Conservation (phyloP, 192 early-diverging fungal species). For the Chytriomyces sp. region DNA sequence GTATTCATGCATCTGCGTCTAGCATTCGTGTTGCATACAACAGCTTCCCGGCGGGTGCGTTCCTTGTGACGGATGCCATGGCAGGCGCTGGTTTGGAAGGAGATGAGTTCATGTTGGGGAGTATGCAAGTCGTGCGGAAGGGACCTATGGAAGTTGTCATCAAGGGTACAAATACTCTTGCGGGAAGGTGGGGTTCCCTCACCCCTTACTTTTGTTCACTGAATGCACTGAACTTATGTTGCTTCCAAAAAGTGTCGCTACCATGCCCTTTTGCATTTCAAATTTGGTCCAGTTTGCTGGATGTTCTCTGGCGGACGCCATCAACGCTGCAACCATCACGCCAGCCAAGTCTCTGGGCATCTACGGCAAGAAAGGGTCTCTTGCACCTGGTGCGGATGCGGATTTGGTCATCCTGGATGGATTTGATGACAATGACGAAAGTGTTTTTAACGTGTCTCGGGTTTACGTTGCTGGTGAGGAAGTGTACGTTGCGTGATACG, state of each 20-base stretch:
- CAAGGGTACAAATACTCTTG: slow-evolving; percentile 7
- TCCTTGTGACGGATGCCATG: slow-evolving; percentile 83
- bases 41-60: slow-evolving; percentile 71
- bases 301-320: slow-evolving; percentile 6
- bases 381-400: slow-evolving; percentile 1
- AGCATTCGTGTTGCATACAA: slow-evolving; percentile 75
- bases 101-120: slow-evolving; percentile 18
- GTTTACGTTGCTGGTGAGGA: slow-evolving; percentile 16
- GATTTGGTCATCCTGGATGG: slow-evolving; percentile 10
- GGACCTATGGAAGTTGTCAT: slow-evolving; percentile 19
- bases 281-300: slow-evolving; percentile 18
- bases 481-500: not conserved
- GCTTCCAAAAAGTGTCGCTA: slow-evolving; percentile 4
- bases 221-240: not conserved
- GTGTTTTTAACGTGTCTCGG: not conserved
- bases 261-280: slow-evolving; percentile 17
- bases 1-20: slow-evolving; percentile 80
- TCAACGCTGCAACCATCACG: slow-evolving; percentile 9
- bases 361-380: slow-evolving; percentile 4
- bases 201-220: not conserved
- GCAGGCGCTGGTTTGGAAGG: slow-evolving; percentile 40
- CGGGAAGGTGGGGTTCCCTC: not conserved
- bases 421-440: not conserved
- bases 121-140: slow-evolving; percentile 7
- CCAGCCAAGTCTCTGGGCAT: slow-evolving; percentile 10